Conservation (phyloP, 176 grass and related monocot species). For the Ensete glaucum region DNA sequence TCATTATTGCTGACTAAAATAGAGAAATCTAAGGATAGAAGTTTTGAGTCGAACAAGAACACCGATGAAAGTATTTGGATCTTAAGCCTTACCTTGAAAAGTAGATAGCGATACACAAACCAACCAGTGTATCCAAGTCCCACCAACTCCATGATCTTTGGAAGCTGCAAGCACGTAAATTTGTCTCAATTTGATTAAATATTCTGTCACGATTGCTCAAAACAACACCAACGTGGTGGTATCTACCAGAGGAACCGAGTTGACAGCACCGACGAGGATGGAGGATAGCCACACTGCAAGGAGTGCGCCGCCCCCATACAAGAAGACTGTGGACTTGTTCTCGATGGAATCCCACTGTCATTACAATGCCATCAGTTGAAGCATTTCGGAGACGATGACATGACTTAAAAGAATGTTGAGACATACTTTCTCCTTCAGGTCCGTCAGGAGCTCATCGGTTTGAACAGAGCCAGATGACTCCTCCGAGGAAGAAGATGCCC, state of each 20-base stretch:
- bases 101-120: constrained; percentile 98
- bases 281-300: constrained; percentile 79
- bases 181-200: too few species aligned
- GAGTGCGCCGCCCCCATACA: constrained; percentile 81
- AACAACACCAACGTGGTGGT: not conserved
- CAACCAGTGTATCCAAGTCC: constrained; percentile 94
- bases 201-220: too few species aligned
- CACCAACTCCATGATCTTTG: constrained; percentile 87
- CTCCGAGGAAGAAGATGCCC: constrained; percentile 52
- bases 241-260: constrained; percentile 89
- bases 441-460: constrained; percentile 56
- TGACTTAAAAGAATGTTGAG: not conserved
- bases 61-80: not conserved
- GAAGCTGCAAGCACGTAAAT: constrained; percentile 41
- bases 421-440: constrained; percentile 73
- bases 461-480: constrained; percentile 46
- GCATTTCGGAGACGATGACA: too few species aligned
- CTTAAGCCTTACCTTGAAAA: constrained; percentile 67
- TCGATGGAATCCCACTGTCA: constrained; percentile 85
- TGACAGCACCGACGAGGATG: constrained; percentile 72
- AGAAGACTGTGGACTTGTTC: constrained; percentile 86
- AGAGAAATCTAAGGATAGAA: not conserved
- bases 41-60: not conserved
- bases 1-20: not conserved
- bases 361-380: not conserved